Base-by-base conservation (phyloP, 441 rosid species). In the Gossypium laxum region DNA sequence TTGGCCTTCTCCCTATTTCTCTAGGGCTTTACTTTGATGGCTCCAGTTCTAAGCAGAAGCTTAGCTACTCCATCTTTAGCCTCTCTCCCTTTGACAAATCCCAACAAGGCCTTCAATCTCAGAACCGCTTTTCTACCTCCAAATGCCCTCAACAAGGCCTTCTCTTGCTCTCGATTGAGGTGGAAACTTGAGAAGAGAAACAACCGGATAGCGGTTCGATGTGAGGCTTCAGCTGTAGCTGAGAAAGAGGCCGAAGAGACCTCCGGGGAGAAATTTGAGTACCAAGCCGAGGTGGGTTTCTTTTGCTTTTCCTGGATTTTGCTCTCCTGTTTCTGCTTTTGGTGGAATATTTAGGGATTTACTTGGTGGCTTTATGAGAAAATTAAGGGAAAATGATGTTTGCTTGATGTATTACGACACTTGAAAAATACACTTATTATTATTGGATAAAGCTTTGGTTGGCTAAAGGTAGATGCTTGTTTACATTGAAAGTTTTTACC, bases 271-370 rank as follows among this genome's bases (percentile, higher is more conserved):
- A 90, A 90, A 81, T 91, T 81, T 52, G 97, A 94, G 88, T 94
- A 91, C 79, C 98, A 94, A 83, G 98, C 98, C 5, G 98, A 94
- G 97, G 98, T 94, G 81, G 74, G 88, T 61, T 43, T 72, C 62
- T 77, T 61, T 4, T 43, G 34, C 24, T 70, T 77, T 71, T 21
- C 21, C 17, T 0, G 47, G 22, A 74, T 72, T 76, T 45, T 54
- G 41, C 41, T 34, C 2, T 34, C 41, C 41, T 34, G 41, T 34
- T 34, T 34, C 11, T 5, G 50, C n/a, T 56, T 38, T 54, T 57
- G 32, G 17, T 5, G n/a, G 67, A 1, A 68, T 64, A 11, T 22
- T 43, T 26, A 63, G 45, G 48, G 43, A 28, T 12, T 67, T 34
- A 34, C 10, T 6, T 34, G 41, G 41, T 34, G 10, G 41, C 5